Evolutionary conservation across 2,329 filamentous ascomycete genomes (phyloP), one percentile per base, ranked within the genome.

Genomic region (Pseudocercospora musae): DNA sequence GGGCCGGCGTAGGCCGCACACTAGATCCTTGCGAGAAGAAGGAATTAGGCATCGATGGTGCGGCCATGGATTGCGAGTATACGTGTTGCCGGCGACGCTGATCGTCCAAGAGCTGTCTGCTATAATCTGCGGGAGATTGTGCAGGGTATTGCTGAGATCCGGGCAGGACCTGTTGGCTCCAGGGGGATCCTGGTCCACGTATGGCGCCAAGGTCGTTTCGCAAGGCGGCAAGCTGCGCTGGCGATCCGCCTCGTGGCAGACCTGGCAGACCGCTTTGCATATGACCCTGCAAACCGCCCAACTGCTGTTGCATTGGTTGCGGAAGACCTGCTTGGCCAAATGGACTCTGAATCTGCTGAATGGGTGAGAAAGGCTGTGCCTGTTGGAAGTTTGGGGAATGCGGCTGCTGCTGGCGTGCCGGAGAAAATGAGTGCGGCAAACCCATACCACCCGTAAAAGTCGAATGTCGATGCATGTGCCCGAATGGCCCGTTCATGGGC

Each of bases 381-480:
- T 54, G 52, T 15, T 40, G 52, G 31, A 54, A 54, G 31, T 37
- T 54, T 37, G 52, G 53, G 50, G 63, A 59, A 20, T 66, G 70
- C 33, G 66, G 66, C 33, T 87, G 87, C 56, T 87, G 83, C 66
- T 48, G 44, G 11, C 87, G 87, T 49, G 84, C 82, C 10, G 85
- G 80, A 69, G 50, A 42, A 25, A 54, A 54, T 4, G 52, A 54
- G 13, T 40, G 52, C 52, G 52, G 52, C 25, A 89, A 84, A 67
- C 88, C 88, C 69, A 89, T 90, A 8, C 88, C 88, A 20, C 89
- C 88, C 37, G 81, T 78, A 66, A 87, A 83, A n/a, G 84, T 88
- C 0, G 91, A 93, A 64, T 90, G 89, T 62, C 89, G 84, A 60
- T 88, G 84, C 74, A 89, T 90, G 78, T 85, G 84, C 65, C 79